phyloP scores from a whole-genome alignment of 164 flowering plant genomes.

The Santalum album region DNA sequence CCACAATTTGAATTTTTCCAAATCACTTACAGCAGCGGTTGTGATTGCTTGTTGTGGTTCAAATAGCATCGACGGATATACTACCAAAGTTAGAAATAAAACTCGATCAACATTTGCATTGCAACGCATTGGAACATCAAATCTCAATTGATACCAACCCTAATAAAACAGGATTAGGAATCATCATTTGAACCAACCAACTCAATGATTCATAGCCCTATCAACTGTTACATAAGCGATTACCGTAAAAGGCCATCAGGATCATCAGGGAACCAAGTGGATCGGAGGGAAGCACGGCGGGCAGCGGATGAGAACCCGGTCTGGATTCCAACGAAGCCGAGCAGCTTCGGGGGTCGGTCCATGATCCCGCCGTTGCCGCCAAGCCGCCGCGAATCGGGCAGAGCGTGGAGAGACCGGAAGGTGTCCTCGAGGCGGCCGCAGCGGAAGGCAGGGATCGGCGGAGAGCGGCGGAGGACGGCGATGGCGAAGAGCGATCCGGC shows the following conservation, averaged over 20 bases:
- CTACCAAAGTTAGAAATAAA: too few species aligned
- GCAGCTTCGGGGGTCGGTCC: slow-evolving; percentile 32
- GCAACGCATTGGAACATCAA: too few species aligned
- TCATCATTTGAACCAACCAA: neutral
- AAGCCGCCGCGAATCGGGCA: slow-evolving; percentile 11
- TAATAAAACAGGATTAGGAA: neutral
- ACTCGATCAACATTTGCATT: too few species aligned
- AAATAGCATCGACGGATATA: too few species aligned
- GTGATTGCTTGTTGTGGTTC: too few species aligned
- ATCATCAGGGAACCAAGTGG: slow-evolving; percentile 56
- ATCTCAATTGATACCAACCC: too few species aligned
- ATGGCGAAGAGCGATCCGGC: slow-evolving; percentile 33
- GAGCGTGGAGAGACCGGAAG: slow-evolving; percentile 20
- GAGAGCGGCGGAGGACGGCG: slow-evolving; percentile 18
- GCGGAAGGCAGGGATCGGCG: slow-evolving; percentile 26
- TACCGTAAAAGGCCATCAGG: slow-evolving; percentile 39
- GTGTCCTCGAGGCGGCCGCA: slow-evolving; percentile 42
- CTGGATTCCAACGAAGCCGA: slow-evolving; percentile 56
- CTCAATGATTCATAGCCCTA: too few species aligned
- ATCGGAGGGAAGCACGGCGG: slow-evolving; percentile 34
- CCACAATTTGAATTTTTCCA: too few species aligned
- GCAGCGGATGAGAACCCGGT: slow-evolving; percentile 40
- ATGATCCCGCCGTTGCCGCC: slow-evolving; percentile 10
- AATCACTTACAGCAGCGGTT: too few species aligned
- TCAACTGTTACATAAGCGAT: too few species aligned